Conservation (phyloP, 2,329 filamentous ascomycete genomes). For the Epichloe scottii region DNA sequence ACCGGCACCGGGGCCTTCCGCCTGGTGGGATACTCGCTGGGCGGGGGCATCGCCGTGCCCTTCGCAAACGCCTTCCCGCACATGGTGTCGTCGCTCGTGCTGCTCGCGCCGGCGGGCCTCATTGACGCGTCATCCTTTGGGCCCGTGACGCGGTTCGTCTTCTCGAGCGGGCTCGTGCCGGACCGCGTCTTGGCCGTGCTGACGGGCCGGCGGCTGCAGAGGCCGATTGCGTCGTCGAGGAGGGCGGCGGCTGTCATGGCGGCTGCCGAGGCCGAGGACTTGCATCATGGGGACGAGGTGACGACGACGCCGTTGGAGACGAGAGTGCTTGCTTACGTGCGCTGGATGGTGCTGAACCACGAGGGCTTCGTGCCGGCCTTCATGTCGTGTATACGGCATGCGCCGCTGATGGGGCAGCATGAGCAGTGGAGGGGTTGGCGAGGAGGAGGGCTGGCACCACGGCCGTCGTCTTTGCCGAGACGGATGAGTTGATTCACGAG, state of each 20-base stretch:
- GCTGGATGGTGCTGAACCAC: slow-evolving; percentile 46
- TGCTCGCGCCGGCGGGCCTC: slow-evolving; percentile 70
- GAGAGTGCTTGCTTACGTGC: slow-evolving; percentile 37
- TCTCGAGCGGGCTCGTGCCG: slow-evolving; percentile 42
- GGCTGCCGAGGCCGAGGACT: slow-evolving; percentile 30
- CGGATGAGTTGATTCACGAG: slow-evolving; percentile 40
- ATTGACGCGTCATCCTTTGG: slow-evolving; percentile 46
- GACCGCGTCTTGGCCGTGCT: slow-evolving; percentile 35
- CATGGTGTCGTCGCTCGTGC: slow-evolving; percentile 55
- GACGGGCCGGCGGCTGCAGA: slow-evolving; percentile 34
- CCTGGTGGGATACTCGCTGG: slow-evolving; percentile 70
- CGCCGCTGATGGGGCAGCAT: slow-evolving; percentile 40
- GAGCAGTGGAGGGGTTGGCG: slow-evolving; percentile 36
- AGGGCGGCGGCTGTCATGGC: slow-evolving; percentile 9
- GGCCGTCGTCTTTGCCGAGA: slow-evolving; percentile 37
- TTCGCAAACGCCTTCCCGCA: slow-evolving; percentile 63
- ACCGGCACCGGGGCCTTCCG: slow-evolving; percentile 45
- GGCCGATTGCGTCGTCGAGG: slow-evolving; percentile 33
- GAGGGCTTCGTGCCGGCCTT: slow-evolving; percentile 47
- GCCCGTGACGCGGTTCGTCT: slow-evolving; percentile 34
- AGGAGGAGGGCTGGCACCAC: slow-evolving; percentile 29
- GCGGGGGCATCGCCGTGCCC: slow-evolving; percentile 63
- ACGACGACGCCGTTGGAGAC: slow-evolving; percentile 28
- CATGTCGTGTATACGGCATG: slow-evolving; percentile 42
- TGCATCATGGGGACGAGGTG: not conserved